Base-by-base conservation (phyloP, 2,329 filamentous ascomycete species). In the Xylariaceae sp. region DNA sequence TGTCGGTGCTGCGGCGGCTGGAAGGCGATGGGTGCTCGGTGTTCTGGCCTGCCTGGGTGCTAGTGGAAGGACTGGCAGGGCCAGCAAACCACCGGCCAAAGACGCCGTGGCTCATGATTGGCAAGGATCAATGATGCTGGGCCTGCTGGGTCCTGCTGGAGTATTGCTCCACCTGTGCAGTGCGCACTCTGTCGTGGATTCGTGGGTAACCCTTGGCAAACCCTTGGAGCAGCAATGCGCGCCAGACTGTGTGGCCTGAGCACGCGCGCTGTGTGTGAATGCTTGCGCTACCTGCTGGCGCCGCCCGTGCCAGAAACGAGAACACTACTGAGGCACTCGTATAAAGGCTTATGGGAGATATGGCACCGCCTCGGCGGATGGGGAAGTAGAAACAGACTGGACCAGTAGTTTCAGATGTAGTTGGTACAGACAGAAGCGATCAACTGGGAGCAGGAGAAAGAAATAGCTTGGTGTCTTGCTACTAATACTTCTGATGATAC, bases 61-160 rank as follows among this genome's bases (percentile, higher is more conserved):
- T 57, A 45, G 49, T 39, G 49, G 20, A 21, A 45, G 51, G 36
- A 53, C 45, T 48, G 51, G 59, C 61, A 57, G 63, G 58, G 55
- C 63, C 64, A 63, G 59, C 55, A 59, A 66, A 60, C 64, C 61
- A 67, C 60, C 60, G 61, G 49, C 60, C 63, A 36, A 65, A 54
- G 55, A 64, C 54, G 43, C 58, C 56, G 49, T 56, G 55, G 56
- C 55, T 65, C 62, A 66, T 67, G 64, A 62, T 64, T 63, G 62
- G 56, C 45, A 57, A 43, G 49, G 48, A 33, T 45, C 9, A 48
- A 33, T 47, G 46, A 56, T 10, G 26, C 26, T 48, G 39, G 39
- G 41, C 15, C 8, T 16, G 36, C 29, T 53, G 35, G 40, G 21
- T 44, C 21, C 33, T 29, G 32, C 29, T 18, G 36, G 35, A 20